Evolutionary conservation across 345 rosid species (phyloP), one percentile per base, ranked within the genome.

Genomic region (Salix exigua): DNA sequence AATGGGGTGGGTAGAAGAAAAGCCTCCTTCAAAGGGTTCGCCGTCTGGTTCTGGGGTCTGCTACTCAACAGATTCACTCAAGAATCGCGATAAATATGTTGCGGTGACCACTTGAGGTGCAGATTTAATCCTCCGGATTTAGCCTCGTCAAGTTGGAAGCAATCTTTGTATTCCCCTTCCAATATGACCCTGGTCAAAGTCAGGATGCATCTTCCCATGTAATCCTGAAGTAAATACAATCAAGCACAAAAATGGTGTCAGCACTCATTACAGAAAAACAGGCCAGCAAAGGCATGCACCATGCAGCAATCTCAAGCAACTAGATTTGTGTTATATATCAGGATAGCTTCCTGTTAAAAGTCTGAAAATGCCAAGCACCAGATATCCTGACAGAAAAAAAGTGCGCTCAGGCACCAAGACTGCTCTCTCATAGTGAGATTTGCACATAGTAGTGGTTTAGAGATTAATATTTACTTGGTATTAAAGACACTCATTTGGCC

Each of bases 161-260:
- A 73, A 60, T 89, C 97, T 70, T 75, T 90, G 87, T 82, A 94
- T 83, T 92, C 97, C 28, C 92, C 97, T 83, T 96, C 99, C 86
- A 94, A 37, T 77, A 96, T 83, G 66, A 96, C 98, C 87, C 89
- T 88, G 28, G 99, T 94, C 87, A 96, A 81, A n/a, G 99, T 96
- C 82, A 96, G 74, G 77, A 96, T 96, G 85, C 97, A 92, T 82
- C 97, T 91, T 77, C 99, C 99, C 83, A 96, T 90, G 78, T 92
- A 87, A 78, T 92, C 98, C 99, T 96, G 82, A 82, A 75, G 40
- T 65, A 51, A 58, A 5, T 1, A 69, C 0, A 31, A 17, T 37
- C 21, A n/a, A 48, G 30, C 48, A 9, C 51, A 38, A 14, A 16
- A 40, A 25, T 58, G 55, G 44, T 65, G 42, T 58, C 66, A 31